A percentile compares a stretch with the other conserved stretches of the same genome.
Evolutionary conservation across 768 basidiomycete species (phyloP).

Genomic region (Podaxis sp.): DNA sequence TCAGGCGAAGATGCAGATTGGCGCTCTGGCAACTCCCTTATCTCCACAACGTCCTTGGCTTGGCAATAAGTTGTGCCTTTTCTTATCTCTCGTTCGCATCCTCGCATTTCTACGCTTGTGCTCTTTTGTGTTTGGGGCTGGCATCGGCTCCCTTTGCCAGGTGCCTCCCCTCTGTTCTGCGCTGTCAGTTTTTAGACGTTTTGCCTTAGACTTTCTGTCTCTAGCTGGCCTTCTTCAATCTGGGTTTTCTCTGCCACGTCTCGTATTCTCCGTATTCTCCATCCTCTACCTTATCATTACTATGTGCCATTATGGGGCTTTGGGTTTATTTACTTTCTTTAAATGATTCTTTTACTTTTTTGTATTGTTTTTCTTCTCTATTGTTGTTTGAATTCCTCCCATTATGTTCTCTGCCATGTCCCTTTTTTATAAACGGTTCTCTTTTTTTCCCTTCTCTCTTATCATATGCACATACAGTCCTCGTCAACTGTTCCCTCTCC

Average conservation of each 20-base stretch:
- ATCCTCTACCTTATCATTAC: conserved; percentile 15
- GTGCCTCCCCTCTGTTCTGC: neutral
- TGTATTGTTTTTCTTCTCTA: neutral
- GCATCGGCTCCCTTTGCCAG: neutral
- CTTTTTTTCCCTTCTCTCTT: conserved; percentile 3
- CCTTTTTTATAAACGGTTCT: neutral
- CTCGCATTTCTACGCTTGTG: neutral
- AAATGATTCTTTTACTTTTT: conserved; percentile 11
- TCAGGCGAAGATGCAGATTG: neutral
- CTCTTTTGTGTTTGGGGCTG: neutral
- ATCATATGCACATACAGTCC: neutral
- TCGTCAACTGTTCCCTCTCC: neutral
- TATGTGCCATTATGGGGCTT: conserved; percentile 15
- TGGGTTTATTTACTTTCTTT: conserved; percentile 9
- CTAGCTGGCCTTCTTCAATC: neutral
- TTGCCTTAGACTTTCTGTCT: conserved; percentile 6
- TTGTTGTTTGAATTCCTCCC: neutral
- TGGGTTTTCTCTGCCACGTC: conserved; percentile 7
- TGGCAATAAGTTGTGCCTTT: neutral
- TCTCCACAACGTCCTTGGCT: neutral
- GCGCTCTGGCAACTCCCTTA: neutral
- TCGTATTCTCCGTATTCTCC: neutral
- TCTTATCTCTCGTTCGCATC: neutral
- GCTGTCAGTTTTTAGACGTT: neutral
- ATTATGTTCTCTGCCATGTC: neutral